Conservation (phyloP, 23 red algal genomes). For the Agarophyton chilense region DNA sequence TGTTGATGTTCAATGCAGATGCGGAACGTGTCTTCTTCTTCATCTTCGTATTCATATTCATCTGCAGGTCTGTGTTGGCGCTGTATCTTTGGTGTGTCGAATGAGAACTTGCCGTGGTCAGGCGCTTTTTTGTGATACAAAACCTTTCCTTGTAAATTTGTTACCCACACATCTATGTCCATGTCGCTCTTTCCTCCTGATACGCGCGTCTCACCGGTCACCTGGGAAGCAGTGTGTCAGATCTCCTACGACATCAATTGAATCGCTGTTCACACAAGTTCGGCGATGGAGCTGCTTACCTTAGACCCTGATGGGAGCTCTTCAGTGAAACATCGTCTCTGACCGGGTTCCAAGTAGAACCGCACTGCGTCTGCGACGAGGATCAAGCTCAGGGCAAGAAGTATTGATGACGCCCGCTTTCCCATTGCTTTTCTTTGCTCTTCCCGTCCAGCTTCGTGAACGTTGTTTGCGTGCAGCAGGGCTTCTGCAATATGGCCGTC, state of each 20-base stretch:
- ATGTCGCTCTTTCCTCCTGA: conserved; percentile 77
- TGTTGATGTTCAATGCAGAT: conserved; percentile 81
- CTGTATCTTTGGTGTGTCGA: conserved; percentile 41
- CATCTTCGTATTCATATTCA: conserved; percentile 39
- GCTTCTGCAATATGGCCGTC: no score
- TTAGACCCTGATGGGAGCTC: conserved; percentile 53
- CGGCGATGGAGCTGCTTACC: conserved; percentile 14
- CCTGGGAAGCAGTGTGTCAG: conserved; percentile 26
- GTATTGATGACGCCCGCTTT: not conserved
- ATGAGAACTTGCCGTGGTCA: conserved; percentile 75
- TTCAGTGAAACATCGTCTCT: conserved; percentile 73
- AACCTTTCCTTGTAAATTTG: conserved; percentile 57
- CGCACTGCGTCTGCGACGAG: conserved; percentile 38
- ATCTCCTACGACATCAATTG: not conserved
- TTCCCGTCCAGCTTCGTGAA: not conserved
- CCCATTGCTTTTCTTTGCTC: not conserved
- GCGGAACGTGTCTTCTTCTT: conserved; percentile 68
- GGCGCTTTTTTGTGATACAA: conserved; percentile 59
- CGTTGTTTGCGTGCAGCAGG: no score
- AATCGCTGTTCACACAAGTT: not conserved
- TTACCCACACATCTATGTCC: conserved; percentile 81
- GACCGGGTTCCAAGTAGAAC: conserved; percentile 67
- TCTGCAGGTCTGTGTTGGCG: conserved; percentile 34
- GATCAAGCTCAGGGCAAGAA: not conserved
- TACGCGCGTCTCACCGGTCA: conserved; percentile 67